Evolutionary conservation across 129 eudicot genomes (phyloP).

Genomic region (Chrysanthemum seticuspe): DNA sequence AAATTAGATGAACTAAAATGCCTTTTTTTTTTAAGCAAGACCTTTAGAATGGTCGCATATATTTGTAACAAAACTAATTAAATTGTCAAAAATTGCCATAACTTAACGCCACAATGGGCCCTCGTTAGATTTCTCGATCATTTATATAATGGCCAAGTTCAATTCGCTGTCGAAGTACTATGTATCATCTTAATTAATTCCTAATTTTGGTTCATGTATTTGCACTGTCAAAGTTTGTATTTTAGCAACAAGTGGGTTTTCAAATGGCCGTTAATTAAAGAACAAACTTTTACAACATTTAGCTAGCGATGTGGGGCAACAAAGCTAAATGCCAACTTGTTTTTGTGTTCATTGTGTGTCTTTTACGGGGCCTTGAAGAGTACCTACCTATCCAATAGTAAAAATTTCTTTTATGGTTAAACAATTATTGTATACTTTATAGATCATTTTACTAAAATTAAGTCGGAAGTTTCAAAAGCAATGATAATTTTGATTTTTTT

Average conservation of each 20-base stretch:
- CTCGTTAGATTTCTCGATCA: not conserved
- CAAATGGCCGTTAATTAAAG: conserved; percentile 15
- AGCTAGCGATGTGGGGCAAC: conserved; percentile 18
- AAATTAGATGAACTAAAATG: no score
- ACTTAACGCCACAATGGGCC: not conserved
- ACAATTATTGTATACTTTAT: no score
- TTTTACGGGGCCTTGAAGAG: not conserved
- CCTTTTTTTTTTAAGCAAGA: no score
- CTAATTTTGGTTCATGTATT: conserved; percentile 6
- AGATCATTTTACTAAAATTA: no score
- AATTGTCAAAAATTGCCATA: not conserved
- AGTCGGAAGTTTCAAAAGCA: no score
- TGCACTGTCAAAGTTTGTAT: not conserved
- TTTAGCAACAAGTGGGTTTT: conserved; percentile 31
- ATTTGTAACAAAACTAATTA: no score
- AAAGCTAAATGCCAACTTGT: conserved; percentile 21
- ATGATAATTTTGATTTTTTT: no score
- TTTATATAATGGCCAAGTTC: not conserved
- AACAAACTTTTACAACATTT: conserved; percentile 3
- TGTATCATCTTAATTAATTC: conserved; percentile 4
- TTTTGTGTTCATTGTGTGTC: conserved; percentile 12
- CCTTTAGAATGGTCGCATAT: no score
- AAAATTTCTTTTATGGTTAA: not conserved
- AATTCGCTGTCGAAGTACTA: conserved; percentile 8
- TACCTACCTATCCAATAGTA: not conserved